Evolutionary conservation across 2,329 filamentous ascomycete genomes (phyloP).

Genomic region (Colletotrichum lini): DNA sequence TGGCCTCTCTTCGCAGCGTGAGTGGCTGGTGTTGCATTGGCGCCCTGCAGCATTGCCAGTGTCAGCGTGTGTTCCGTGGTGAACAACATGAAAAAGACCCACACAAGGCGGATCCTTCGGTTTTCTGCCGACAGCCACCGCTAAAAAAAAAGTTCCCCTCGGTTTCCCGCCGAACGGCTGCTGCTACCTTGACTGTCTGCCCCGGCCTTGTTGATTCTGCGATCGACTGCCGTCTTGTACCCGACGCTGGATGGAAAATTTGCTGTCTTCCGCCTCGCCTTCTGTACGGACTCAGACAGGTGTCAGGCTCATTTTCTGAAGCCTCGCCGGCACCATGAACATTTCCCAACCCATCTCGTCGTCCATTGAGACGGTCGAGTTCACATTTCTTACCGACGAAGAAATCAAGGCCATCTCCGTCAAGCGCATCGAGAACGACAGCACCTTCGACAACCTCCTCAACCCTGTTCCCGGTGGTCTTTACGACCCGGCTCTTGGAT

Average conservation of each 20-base stretch:
- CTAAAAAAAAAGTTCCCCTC: constrained; percentile 58
- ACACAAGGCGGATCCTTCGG: constrained; percentile 20
- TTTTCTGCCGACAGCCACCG: constrained; percentile 61
- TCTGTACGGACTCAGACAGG: constrained; percentile 28
- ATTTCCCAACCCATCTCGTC: constrained; percentile 87
- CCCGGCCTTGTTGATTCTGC: constrained; percentile 23
- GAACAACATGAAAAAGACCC: neutral
- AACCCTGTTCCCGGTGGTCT: constrained; percentile 92
- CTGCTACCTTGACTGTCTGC: constrained; percentile 7
- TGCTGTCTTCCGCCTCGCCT: constrained; percentile 23
- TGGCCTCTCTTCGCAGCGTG: neutral
- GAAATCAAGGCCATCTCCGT: constrained; percentile 94
- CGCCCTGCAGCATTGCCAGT: neutral
- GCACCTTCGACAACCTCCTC: constrained; percentile 92
- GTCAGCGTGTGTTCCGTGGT: too few relatives aligned
- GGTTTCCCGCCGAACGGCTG: constrained; percentile 8
- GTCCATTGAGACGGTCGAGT: constrained; percentile 88
- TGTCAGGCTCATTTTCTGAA: constrained; percentile 30
- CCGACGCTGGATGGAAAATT: constrained; percentile 38
- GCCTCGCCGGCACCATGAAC: constrained; percentile 67
- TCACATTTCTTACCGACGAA: constrained; percentile 83
- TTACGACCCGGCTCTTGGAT: constrained; percentile 92
- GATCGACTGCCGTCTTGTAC: constrained; percentile 21
- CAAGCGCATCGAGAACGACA: constrained; percentile 92
- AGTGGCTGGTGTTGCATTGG: constrained; percentile 7